These are phyloP conservation scores for Annulohypoxylon stygium DNA, from an alignment of 495 filamentous ascomycete species.

Conservation along the genomic window DNA sequence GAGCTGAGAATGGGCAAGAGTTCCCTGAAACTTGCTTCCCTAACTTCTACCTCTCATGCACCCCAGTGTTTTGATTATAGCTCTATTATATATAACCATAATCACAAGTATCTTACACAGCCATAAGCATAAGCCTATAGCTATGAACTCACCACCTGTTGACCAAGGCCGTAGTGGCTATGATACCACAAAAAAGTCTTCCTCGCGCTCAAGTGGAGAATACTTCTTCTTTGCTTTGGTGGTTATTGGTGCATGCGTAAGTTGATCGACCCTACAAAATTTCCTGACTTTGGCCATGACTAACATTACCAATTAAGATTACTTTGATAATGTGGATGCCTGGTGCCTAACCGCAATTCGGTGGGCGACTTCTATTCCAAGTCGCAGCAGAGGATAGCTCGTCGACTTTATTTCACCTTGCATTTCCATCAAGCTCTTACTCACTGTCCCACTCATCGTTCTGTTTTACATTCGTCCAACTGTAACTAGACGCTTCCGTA, in stretches of 20 bases:
- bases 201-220: neutral
- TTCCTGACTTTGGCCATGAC: neutral
- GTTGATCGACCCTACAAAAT: neutral
- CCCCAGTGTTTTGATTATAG: neutral
- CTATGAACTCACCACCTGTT: neutral
- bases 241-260: neutral
- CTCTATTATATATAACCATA: neutral
- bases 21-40: neutral
- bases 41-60: neutral
- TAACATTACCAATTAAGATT: neutral
- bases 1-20: neutral
- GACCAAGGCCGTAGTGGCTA: slow-evolving; percentile 33
- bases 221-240: neutral
- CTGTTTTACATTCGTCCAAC: neutral
- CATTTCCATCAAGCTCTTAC: too few species aligned
- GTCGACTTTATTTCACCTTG: too few species aligned
- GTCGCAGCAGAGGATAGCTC: too few species aligned
- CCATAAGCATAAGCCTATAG: neutral
- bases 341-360: neutral
- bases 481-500: too few species aligned
- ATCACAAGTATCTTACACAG: neutral
- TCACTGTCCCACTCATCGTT: too few species aligned
- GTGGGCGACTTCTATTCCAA: too few species aligned
- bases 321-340: slow-evolving; percentile 8
- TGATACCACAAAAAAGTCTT: slow-evolving; percentile 14